Evolutionary conservation across 768 basidiomycete genomes (phyloP).

Genomic region (Lactarius quietus): DNA sequence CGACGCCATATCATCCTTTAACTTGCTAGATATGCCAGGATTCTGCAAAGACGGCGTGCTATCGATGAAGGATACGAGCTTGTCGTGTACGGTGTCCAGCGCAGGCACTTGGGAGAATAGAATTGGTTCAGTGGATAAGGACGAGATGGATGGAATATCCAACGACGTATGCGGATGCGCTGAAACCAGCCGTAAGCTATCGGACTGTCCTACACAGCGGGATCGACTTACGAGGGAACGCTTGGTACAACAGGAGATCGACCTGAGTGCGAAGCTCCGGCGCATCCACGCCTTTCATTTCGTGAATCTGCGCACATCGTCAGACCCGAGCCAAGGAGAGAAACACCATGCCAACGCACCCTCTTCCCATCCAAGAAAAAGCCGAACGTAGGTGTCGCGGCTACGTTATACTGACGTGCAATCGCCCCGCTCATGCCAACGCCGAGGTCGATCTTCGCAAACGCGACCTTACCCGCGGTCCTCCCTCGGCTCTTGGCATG

Average conservation of each 20-base stretch:
- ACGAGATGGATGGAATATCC: conserved; percentile 54
- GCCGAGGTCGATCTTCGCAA: conserved; percentile 80
- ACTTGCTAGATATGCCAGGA: conserved; percentile 33
- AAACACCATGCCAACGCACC: conserved; percentile 38
- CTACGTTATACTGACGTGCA: conserved; percentile 59
- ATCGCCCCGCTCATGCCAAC: conserved; percentile 61
- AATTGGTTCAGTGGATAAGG: conserved; percentile 69
- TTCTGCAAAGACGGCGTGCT: conserved; percentile 36
- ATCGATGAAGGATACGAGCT: conserved; percentile 63
- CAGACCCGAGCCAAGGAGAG: not conserved
- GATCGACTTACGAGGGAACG: conserved; percentile 67
- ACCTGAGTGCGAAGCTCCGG: conserved; percentile 69
- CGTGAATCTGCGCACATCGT: conserved; percentile 46
- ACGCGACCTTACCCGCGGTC: conserved; percentile 52
- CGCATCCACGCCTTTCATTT: conserved; percentile 69
- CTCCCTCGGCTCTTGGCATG: conserved; percentile 45
- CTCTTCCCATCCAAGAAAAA: conserved; percentile 79
- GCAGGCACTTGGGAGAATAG: conserved; percentile 70
- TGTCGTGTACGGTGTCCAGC: conserved; percentile 57
- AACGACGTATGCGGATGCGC: conserved; percentile 73
- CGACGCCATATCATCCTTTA: conserved; percentile 48
- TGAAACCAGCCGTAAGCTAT: conserved; percentile 30
- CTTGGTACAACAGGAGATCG: conserved; percentile 68
- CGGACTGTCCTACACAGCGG: not conserved
- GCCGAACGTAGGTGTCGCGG: conserved; percentile 83